A percentile compares a stretch with the other conserved stretches of the same genome.
These are phyloP conservation scores for Phytophthora colocasiae DNA, from an alignment of 352 stramenopile species.

Conservation along the genomic window DNA sequence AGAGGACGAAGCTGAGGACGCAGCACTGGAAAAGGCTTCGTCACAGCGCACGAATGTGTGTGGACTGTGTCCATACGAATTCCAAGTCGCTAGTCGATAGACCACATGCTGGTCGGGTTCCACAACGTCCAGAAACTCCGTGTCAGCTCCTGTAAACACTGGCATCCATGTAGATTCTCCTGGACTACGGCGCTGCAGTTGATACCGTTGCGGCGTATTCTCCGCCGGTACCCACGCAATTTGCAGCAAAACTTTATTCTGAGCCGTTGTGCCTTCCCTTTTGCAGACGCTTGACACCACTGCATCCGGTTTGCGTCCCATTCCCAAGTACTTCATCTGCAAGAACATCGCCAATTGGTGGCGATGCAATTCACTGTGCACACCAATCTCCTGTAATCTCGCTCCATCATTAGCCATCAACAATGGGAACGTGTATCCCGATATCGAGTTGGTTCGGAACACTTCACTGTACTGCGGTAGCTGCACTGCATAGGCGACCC, in stretches of 20 bases:
- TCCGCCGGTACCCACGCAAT: slow-evolving; percentile 64
- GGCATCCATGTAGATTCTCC: slow-evolving; percentile 63
- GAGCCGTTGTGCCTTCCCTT: slow-evolving; percentile 24
- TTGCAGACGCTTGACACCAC: slow-evolving; percentile 55
- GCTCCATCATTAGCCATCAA: slow-evolving; percentile 85
- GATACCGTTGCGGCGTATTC: slow-evolving; percentile 63
- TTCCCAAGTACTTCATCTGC: slow-evolving; percentile 83
- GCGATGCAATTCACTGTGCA: slow-evolving; percentile 74
- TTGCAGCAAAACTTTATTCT: slow-evolving; percentile 55
- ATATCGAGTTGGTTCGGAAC: slow-evolving; percentile 84
- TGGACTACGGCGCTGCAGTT: slow-evolving; percentile 72
- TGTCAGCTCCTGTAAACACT: slow-evolving; percentile 70
- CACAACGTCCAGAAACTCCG: slow-evolving; percentile 76
- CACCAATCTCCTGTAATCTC: slow-evolving; percentile 74
- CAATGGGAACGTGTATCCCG: slow-evolving; percentile 86
- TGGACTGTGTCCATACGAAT: slow-evolving; percentile 78
- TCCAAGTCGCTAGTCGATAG: slow-evolving; percentile 85
- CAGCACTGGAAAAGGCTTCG: slow-evolving; percentile 18
- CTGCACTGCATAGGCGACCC: slow-evolving; percentile 82
- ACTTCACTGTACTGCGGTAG: slow-evolving; percentile 83
- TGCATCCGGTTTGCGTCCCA: slow-evolving; percentile 67
- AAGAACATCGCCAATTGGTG: slow-evolving; percentile 86
- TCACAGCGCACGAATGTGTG: slow-evolving; percentile 70
- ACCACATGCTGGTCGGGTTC: slow-evolving; percentile 61
- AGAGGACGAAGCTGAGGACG: slow-evolving; percentile 16